phyloP scores from a whole-genome alignment of 495 filamentous ascomycete species.

The Penicillium ochrochloron region DNA sequence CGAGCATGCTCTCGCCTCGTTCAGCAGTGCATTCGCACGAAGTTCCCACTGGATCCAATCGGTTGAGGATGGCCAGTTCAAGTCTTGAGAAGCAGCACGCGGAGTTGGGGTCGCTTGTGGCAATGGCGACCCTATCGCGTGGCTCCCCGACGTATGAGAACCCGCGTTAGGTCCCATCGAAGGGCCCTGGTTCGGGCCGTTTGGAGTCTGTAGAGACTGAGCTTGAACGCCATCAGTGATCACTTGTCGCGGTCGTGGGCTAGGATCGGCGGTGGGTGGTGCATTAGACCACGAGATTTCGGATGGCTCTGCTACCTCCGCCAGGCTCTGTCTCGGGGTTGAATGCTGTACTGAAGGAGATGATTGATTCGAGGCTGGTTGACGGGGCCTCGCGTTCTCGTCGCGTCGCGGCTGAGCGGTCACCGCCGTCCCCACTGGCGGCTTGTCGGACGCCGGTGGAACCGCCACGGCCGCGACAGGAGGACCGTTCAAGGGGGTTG shows the following conservation, averaged over 20 bases:
- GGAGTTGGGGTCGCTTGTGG: background rate
- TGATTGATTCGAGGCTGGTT: background rate
- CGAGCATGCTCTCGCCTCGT: background rate
- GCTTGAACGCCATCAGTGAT: background rate
- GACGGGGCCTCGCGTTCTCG: background rate
- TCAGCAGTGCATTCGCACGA: conserved; percentile 12
- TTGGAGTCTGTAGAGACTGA: background rate
- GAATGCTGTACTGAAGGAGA: background rate
- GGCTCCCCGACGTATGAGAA: background rate
- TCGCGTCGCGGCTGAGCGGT: background rate
- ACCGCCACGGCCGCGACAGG: background rate
- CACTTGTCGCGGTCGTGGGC: background rate
- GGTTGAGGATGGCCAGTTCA: background rate
- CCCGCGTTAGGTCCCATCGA: background rate
- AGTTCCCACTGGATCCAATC: conserved; percentile 21
- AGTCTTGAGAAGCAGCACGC: background rate
- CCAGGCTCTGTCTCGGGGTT: background rate
- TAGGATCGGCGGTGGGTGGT: background rate
- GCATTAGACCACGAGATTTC: background rate
- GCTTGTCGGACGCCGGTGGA: background rate
- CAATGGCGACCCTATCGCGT: background rate
- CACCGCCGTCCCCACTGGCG: background rate
- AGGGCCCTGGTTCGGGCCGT: background rate
- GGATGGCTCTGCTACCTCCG: background rate
- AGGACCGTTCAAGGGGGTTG: background rate